These are phyloP conservation scores for Xylaria multiplex DNA, from an alignment of 2,329 filamentous ascomycete species.

Conservation along the genomic window DNA sequence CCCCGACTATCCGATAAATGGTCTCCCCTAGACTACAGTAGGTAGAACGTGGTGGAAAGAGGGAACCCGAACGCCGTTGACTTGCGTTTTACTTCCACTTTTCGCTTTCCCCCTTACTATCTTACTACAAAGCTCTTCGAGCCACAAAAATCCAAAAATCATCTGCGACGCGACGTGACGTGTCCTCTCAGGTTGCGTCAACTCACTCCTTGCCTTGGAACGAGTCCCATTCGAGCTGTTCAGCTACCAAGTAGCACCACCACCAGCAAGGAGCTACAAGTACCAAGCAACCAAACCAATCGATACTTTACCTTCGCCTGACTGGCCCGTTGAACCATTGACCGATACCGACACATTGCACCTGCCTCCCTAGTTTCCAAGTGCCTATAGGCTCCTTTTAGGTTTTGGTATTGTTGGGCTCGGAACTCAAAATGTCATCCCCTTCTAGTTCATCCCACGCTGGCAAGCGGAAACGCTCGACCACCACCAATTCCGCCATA, in stretches of 20 bases:
- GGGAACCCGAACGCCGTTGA: neutral
- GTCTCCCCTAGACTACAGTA: neutral
- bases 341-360: constrained; percentile 6
- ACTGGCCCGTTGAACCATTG: constrained; percentile 11
- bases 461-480: constrained; percentile 84
- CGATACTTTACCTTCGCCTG: constrained; percentile 16
- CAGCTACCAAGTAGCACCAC: constrained; percentile 5
- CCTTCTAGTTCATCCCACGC: constrained; percentile 63
- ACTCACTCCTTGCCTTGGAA: constrained; percentile 19
- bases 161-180: constrained; percentile 29
- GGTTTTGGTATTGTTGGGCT: constrained; percentile 11
- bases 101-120: constrained; percentile 8
- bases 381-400: neutral
- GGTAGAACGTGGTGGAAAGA: constrained; percentile 4
- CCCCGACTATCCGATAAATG: constrained; percentile 18
- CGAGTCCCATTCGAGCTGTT: neutral
- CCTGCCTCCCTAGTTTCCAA: constrained; percentile 7
- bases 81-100: neutral
- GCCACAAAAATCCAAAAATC: neutral
- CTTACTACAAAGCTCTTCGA: neutral
- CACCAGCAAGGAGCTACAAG: neutral
- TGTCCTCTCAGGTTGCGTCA: constrained; percentile 15
- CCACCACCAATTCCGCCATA: constrained; percentile 60
- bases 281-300: neutral
- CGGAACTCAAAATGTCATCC: constrained; percentile 64